phyloP scores from a whole-genome alignment of 2,329 filamentous ascomycete genomes.

The Didymella arachidicola region DNA sequence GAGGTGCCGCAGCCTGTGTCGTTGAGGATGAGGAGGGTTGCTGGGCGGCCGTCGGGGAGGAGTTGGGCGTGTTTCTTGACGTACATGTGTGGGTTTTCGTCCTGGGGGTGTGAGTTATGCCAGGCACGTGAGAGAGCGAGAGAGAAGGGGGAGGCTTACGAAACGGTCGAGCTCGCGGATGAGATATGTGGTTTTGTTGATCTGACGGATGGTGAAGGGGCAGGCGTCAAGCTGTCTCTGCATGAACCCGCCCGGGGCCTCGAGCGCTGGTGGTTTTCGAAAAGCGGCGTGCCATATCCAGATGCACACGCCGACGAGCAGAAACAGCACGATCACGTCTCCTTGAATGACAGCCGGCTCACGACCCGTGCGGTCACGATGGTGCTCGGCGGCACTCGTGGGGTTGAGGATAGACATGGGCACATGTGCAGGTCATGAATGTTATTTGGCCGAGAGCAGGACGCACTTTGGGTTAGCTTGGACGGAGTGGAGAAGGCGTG shows the following conservation, averaged over 20 bases:
- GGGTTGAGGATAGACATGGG: slow-evolving; percentile 10
- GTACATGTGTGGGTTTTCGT: slow-evolving; percentile 17
- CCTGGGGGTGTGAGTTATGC: slow-evolving; percentile 2
- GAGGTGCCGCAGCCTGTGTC: slow-evolving; percentile 17
- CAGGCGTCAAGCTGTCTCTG: slow-evolving; percentile 11
- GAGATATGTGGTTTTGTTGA: slow-evolving; percentile 22
- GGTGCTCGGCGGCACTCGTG: neutral
- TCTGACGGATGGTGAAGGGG: slow-evolving; percentile 24
- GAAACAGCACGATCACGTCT: slow-evolving; percentile 9
- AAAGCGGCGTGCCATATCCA: slow-evolving; percentile 5
- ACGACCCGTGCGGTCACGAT: neutral
- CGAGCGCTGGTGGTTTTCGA: neutral
- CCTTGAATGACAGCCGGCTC: slow-evolving; percentile 9
- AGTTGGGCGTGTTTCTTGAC: slow-evolving; percentile 18
- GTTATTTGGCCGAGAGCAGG: slow-evolving; percentile 1
- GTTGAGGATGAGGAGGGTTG: slow-evolving; percentile 13
- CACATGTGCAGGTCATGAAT: slow-evolving; percentile 1
- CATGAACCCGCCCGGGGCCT: neutral
- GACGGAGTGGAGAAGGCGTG: neutral
- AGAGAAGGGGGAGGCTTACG: slow-evolving; percentile 5
- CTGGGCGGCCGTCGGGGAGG: neutral
- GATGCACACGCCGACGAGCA: slow-evolving; percentile 3
- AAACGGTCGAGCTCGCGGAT: slow-evolving; percentile 22
- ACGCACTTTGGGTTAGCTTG: slow-evolving; percentile 2
- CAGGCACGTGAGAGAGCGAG: neutral